Base-by-base conservation (phyloP, 2,329 filamentous ascomycete genomes). In the Coniochaeta ligniaria region DNA sequence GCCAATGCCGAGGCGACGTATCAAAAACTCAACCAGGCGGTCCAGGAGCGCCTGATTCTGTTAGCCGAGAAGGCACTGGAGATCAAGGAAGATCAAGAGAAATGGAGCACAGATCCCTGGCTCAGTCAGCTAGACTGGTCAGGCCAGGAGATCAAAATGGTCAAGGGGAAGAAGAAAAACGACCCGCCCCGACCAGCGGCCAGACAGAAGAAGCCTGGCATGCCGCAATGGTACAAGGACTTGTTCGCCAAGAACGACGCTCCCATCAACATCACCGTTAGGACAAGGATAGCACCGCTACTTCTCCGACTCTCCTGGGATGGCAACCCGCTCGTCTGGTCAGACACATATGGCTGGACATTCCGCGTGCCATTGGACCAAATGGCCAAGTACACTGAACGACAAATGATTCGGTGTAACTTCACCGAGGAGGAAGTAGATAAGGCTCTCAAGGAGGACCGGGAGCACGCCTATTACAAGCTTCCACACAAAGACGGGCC, bases 401-500 rank as follows among this genome's bases (percentile, higher is more conserved):
- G 89, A 67, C 87, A 91, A 54, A 86, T 96, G 77, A 79, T 86
- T 17, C 78, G 83, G 62, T 93, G 92, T 67, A 86, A 90, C 64
- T 90, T 96, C 80, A 76, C 80, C 7, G 89, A 93, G 59, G 92
- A 96, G 67, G 81, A 88, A 58, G 87, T 90, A 33, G 54, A 57
- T 22, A 69, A 79, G 20, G 70, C 76, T 65, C 75, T 98, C 24
- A 82, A 85, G 35, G 82, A 90, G 63, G 92, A 97, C 70, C 72
- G 66, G 5, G 72, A 77, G 2, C 81, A 89, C 63, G 74, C 80
- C 6, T 99, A 96, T 73, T 96, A 94, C 77, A 99, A 98, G 71
- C 81, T 99, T 5, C 95, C 96, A 0, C 95, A 99, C 75, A 98
- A 98, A 68, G 93, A 98, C 72, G 95, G 95, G 0, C 93, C 93